These are phyloP conservation scores for Phytophthora sp. DNA, from an alignment of 352 stramenopile species.

Conservation along the genomic window DNA sequence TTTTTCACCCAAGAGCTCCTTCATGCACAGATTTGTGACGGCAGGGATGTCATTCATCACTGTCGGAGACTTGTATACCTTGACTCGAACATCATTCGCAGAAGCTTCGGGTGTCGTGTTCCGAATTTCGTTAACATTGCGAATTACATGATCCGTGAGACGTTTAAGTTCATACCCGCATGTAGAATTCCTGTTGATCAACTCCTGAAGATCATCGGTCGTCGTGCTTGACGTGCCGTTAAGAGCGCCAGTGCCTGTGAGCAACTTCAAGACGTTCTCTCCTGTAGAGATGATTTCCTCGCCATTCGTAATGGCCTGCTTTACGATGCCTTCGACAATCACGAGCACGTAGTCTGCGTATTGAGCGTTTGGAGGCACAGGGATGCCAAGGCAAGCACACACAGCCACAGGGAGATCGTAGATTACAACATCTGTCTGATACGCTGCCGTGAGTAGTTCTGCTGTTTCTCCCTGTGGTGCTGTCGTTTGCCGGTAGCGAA, in stretches of 20 bases:
- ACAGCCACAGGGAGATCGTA: conserved; percentile 56
- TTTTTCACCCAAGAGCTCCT: conserved; percentile 17
- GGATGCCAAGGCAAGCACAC: conserved; percentile 50
- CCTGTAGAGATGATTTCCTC: conserved; percentile 25
- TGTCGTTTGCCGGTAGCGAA: conserved; percentile 23
- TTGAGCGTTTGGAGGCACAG: conserved; percentile 16
- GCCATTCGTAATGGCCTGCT: conserved; percentile 21
- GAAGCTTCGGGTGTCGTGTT: conserved; percentile 8
- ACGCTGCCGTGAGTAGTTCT: conserved; percentile 17
- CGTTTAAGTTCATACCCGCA: conserved; percentile 33
- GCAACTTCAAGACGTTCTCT: conserved; percentile 23
- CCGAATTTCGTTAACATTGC: conserved; percentile 17
- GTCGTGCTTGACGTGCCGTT: conserved; percentile 9
- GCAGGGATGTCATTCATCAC: conserved; percentile 17
- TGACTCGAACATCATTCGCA: conserved; percentile 23
- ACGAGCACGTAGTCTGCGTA: conserved; percentile 11
- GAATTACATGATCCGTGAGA: conserved; percentile 24
- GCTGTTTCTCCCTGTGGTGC: conserved; percentile 17
- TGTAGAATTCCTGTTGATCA: conserved; percentile 27
- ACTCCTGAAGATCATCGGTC: conserved; percentile 25
- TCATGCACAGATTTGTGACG: conserved; percentile 26
- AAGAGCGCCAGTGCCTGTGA: conserved; percentile 8
- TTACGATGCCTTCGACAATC: conserved; percentile 28
- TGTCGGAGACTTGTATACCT: conserved; percentile 16
- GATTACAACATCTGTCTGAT: conserved; percentile 48